Conservation (phyloP, 2,329 filamentous ascomycete species). For the Macrophomina tecta region DNA sequence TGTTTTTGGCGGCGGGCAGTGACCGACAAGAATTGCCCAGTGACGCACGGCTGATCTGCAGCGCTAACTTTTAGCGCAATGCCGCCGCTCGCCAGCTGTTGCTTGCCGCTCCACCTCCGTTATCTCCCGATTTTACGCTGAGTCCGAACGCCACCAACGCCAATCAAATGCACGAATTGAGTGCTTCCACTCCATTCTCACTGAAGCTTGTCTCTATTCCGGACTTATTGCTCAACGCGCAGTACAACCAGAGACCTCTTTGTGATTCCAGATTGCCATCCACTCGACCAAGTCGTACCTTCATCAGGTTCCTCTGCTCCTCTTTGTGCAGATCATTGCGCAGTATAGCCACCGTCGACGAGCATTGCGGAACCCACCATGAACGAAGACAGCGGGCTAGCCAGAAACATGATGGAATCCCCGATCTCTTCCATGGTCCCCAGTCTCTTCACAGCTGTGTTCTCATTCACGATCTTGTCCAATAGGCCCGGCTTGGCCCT, state of each 20-base stretch:
- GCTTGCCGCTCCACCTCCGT: neutral
- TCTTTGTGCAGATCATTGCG: neutral
- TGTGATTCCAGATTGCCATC: no score
- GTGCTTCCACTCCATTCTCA: no score
- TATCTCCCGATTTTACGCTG: neutral
- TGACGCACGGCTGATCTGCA: constrained; percentile 23
- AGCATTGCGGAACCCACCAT: constrained; percentile 54
- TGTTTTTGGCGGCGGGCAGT: constrained; percentile 5
- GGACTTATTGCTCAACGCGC: no score
- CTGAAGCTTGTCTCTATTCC: no score
- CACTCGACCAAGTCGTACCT: neutral
- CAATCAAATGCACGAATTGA: no score
- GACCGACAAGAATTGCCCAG: constrained; percentile 24
- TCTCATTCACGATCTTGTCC: constrained; percentile 31
- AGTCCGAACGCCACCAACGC: no score
- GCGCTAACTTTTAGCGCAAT: constrained; percentile 5
- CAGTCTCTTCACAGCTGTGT: constrained; percentile 52
- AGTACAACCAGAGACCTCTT: no score
- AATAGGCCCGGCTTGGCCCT: neutral
- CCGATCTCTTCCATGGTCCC: constrained; percentile 57
- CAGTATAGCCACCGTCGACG: constrained; percentile 43
- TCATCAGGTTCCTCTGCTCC: neutral
- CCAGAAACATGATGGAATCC: constrained; percentile 56
- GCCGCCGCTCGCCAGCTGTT: neutral
- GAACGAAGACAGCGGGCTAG: constrained; percentile 56